A percentile compares a stretch with the other conserved stretches of the same genome.
phyloP scores from a whole-genome alignment of 2,329 filamentous ascomycete genomes.

The Curvularia eragrostidis region DNA sequence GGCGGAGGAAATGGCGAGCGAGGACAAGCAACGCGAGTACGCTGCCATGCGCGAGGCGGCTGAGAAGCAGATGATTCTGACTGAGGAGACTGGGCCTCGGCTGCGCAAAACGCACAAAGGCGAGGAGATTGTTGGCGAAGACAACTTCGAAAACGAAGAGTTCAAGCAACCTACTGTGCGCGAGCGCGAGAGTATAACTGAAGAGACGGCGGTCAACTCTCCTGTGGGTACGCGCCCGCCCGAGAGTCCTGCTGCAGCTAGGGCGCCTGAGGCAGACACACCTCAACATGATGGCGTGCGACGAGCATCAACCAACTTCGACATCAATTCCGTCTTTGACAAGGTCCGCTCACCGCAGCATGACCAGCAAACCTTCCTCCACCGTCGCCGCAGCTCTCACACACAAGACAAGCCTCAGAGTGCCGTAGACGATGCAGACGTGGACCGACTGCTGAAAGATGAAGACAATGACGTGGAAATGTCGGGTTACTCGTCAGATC shows the following conservation, averaged over 20 bases:
- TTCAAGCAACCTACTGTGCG: constrained; percentile 36
- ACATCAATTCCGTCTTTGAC: constrained; percentile 85
- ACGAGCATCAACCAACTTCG: constrained; percentile 70
- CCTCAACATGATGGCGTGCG: constrained; percentile 46
- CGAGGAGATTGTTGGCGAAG: constrained; percentile 85
- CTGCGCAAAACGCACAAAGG: constrained; percentile 93
- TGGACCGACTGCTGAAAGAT: constrained; percentile 85
- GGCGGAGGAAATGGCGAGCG: constrained; percentile 87
- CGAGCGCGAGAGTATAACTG: constrained; percentile 36
- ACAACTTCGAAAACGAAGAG: constrained; percentile 51
- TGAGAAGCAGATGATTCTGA: constrained; percentile 84
- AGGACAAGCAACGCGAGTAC: constrained; percentile 81
- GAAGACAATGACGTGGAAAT: constrained; percentile 80
- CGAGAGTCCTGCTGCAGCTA: constrained; percentile 27
- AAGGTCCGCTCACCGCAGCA: constrained; percentile 77
- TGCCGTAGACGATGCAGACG: constrained; percentile 80
- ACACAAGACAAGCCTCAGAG: constrained; percentile 54
- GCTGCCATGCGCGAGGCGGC: constrained; percentile 78
- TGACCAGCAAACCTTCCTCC: constrained; percentile 54
- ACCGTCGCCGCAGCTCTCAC: constrained; percentile 60
- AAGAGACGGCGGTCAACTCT: constrained; percentile 30
- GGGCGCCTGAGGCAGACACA: constrained; percentile 46
- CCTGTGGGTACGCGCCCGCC: constrained; percentile 27
- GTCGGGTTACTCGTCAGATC: constrained; percentile 74
- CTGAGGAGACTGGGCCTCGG: constrained; percentile 73